These are phyloP conservation scores for Phialemoniopsis sp. DNA, from an alignment of 2,329 filamentous ascomycete species.

Conservation along the genomic window DNA sequence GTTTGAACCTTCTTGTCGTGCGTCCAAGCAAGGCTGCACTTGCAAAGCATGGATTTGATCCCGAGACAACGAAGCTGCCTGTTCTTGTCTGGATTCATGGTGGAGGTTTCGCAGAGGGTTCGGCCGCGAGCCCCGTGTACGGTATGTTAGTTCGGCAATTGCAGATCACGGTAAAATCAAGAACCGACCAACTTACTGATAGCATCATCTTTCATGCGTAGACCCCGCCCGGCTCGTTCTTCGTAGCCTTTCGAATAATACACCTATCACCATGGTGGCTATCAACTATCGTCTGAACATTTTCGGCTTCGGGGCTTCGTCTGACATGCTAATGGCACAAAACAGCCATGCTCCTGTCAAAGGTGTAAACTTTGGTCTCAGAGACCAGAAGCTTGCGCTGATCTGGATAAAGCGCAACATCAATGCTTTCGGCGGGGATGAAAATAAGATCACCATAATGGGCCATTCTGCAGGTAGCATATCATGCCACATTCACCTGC, in stretches of 20 bases:
- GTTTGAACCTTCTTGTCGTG: slow-evolving; percentile 3
- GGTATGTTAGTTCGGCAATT: too few relatives aligned
- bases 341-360: too few relatives aligned
- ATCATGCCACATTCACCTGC: slow-evolving; percentile 1
- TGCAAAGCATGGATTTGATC: background rate
- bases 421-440: slow-evolving; percentile 72
- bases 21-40: slow-evolving; percentile 3
- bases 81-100: slow-evolving; percentile 8
- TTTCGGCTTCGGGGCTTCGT: slow-evolving; percentile 5
- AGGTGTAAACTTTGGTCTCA: slow-evolving; percentile 48
- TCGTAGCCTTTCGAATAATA: too few relatives aligned
- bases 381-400: slow-evolving; percentile 8
- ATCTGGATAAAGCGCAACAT: slow-evolving; percentile 58
- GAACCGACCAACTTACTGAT: too few relatives aligned
- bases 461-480: slow-evolving; percentile 51
- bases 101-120: slow-evolving; percentile 2
- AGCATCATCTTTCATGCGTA: too few relatives aligned
- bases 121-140: too few relatives aligned
- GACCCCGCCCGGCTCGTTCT: too few relatives aligned
- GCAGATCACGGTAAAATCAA: too few relatives aligned
- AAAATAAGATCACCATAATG: slow-evolving; percentile 73
- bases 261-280: too few relatives aligned
- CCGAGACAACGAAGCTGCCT: background rate
- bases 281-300: slow-evolving; percentile 6
- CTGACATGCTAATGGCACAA: background rate